These are phyloP conservation scores for Hemileccinum rubropunctum DNA, from an alignment of 768 basidiomycete genomes.

Conservation along the genomic window DNA sequence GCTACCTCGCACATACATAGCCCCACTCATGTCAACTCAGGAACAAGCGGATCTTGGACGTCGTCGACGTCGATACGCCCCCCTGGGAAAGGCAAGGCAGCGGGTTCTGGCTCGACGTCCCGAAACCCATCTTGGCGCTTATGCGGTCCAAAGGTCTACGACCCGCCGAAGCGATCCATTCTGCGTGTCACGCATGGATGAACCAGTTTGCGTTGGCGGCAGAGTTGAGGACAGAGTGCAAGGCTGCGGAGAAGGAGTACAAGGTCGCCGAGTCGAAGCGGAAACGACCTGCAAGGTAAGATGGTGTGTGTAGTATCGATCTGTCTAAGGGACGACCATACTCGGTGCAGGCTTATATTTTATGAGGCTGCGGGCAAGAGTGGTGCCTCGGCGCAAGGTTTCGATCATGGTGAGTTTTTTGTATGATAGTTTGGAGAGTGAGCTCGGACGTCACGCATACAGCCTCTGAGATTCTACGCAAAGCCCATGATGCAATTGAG, in stretches of 20 bases:
- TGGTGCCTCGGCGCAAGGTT: slow-evolving; percentile 73
- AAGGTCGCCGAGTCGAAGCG: slow-evolving; percentile 47
- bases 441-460: slow-evolving; percentile 5
- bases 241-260: slow-evolving; percentile 73
- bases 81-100: slow-evolving; percentile 72
- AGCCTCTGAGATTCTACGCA: slow-evolving; percentile 56
- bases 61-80: slow-evolving; percentile 74
- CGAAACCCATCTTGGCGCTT: slow-evolving; percentile 48
- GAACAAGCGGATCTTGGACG: slow-evolving; percentile 64
- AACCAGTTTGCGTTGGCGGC: slow-evolving; percentile 69
- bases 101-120: slow-evolving; percentile 81
- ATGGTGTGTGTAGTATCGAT: not conserved
- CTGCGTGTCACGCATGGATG: slow-evolving; percentile 80
- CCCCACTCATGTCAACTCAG: slow-evolving; percentile 32
- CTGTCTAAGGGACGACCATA: not conserved
- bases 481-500: slow-evolving; percentile 57
- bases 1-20: not conserved
- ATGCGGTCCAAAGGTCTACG: slow-evolving; percentile 55
- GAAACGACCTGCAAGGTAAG: slow-evolving; percentile 58
- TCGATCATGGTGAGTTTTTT: slow-evolving; percentile 64
- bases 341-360: slow-evolving; percentile 61
- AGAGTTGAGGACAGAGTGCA: slow-evolving; percentile 83
- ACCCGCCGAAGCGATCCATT: slow-evolving; percentile 79
- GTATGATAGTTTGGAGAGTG: not conserved
- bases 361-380: slow-evolving; percentile 73